Evolutionary conservation across 2,329 filamentous ascomycete genomes (phyloP).

Genomic region (Albifimbria verrucaria): DNA sequence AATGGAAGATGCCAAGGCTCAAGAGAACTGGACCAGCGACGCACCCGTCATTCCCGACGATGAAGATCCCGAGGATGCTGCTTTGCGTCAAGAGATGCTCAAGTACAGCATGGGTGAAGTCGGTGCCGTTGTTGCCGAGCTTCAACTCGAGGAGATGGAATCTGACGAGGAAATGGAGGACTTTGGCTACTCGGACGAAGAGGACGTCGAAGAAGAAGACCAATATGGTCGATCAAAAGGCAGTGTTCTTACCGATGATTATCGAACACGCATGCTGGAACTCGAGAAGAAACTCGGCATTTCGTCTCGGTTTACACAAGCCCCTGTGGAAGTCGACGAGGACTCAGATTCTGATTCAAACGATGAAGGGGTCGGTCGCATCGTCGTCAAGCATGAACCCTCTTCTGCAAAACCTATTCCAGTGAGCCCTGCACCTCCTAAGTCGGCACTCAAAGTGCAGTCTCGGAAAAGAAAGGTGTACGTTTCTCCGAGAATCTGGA

Average conservation of each 20-base stretch:
- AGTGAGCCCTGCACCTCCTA: constrained; percentile 18
- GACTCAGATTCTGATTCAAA: constrained; percentile 30
- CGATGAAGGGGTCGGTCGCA: constrained; percentile 55
- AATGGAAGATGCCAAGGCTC: constrained; percentile 53
- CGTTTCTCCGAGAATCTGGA: constrained; percentile 76
- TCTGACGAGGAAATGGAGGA: constrained; percentile 55
- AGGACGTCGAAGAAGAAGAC: constrained; percentile 50
- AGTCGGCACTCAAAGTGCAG: constrained; percentile 28
- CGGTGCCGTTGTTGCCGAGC: constrained; percentile 85
- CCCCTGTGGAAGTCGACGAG: constrained; percentile 42
- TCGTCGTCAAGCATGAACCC: constrained; percentile 39
- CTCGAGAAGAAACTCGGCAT: constrained; percentile 74
- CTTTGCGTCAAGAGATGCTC: constrained; percentile 82
- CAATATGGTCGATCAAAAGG: constrained; percentile 70
- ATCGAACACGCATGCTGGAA: constrained; percentile 79
- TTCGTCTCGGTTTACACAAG: constrained; percentile 49
- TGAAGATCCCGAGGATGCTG: constrained; percentile 78
- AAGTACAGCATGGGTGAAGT: constrained; percentile 86
- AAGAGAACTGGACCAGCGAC: constrained; percentile 44
- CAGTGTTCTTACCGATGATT: constrained; percentile 67
- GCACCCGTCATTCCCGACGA: constrained; percentile 62
- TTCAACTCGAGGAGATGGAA: constrained; percentile 72
- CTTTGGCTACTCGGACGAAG: constrained; percentile 51
- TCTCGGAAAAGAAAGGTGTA: constrained; percentile 62
- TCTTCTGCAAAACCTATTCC: constrained; percentile 11